Conservation (phyloP, 1,139 yeast species). For the Yamadazyma diddensiae region DNA sequence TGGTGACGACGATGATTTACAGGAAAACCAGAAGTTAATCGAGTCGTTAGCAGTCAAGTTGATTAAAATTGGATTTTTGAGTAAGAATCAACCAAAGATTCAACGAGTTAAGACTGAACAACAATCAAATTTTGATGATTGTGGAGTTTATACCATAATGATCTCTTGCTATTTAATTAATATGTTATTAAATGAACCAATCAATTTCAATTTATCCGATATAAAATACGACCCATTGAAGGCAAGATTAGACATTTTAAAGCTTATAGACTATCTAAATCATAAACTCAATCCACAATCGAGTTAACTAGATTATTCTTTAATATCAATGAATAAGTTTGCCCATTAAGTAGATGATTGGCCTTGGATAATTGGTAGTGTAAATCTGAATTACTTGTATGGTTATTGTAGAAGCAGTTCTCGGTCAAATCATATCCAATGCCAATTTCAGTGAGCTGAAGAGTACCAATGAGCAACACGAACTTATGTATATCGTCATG, state of each 20-base stretch:
- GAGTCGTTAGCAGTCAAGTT: slow-evolving; percentile 24
- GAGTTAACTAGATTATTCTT: slow-evolving; percentile 5
- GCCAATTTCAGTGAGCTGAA: slow-evolving; percentile 11
- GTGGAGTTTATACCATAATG: slow-evolving; percentile 45
- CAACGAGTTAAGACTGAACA: slow-evolving; percentile 36
- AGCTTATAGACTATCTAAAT: slow-evolving; percentile 9
- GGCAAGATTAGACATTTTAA: slow-evolving; percentile 27
- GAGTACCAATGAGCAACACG: slow-evolving; percentile 11
- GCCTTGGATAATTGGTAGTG: not conserved
- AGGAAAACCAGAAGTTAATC: slow-evolving; percentile 20
- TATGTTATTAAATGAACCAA: slow-evolving; percentile 19
- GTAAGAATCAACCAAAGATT: slow-evolving; percentile 17
- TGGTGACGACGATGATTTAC: slow-evolving; percentile 12
- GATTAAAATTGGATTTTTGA: slow-evolving; percentile 8
- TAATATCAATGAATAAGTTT: slow-evolving; percentile 3
- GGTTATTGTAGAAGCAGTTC: slow-evolving; percentile 11
- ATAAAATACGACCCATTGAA: slow-evolving; percentile 29
- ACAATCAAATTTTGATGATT: slow-evolving; percentile 45
- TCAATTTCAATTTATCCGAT: slow-evolving; percentile 25
- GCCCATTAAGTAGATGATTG: slow-evolving; percentile 4
- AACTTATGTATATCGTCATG: slow-evolving; percentile 9
- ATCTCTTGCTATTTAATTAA: slow-evolving; percentile 33
- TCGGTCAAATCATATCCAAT: slow-evolving; percentile 13
- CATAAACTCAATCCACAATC: slow-evolving; percentile 1
- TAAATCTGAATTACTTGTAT: slow-evolving; percentile 1